These are phyloP conservation scores for Patellaria atrata DNA, from an alignment of 495 filamentous ascomycete genomes.

Conservation along the genomic window DNA sequence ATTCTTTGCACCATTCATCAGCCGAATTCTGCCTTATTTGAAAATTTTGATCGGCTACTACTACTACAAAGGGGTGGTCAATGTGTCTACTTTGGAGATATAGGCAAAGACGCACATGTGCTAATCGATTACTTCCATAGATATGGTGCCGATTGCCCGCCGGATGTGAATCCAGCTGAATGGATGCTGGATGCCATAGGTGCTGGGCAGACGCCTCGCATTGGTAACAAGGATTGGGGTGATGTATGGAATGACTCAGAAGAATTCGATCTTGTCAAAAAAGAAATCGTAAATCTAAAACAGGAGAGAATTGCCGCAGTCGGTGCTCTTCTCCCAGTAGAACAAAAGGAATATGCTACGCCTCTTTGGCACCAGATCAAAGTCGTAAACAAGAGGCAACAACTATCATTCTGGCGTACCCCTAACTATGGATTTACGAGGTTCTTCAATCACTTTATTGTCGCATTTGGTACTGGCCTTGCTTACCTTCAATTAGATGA, in stretches of 20 bases:
- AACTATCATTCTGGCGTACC: slow-evolving; percentile 56
- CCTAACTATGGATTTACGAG: slow-evolving; percentile 68
- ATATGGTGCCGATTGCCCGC: slow-evolving; percentile 40
- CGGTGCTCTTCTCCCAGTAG: slow-evolving; percentile 19
- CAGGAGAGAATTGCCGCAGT: slow-evolving; percentile 35
- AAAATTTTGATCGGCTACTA: slow-evolving; percentile 58
- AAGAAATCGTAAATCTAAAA: slow-evolving; percentile 54
- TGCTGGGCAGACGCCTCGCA: slow-evolving; percentile 55
- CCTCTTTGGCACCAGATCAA: slow-evolving; percentile 58
- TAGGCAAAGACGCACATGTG: slow-evolving; percentile 41
- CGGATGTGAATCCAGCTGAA: slow-evolving; percentile 64
- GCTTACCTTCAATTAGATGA: slow-evolving; percentile 56
- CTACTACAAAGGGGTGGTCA: slow-evolving; percentile 51
- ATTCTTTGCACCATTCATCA: slow-evolving; percentile 92
- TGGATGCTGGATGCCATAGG: slow-evolving; percentile 83
- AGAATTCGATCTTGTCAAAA: slow-evolving; percentile 53
- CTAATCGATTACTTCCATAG: slow-evolving; percentile 28
- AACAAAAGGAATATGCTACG: slow-evolving; percentile 58
- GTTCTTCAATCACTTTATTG: slow-evolving; percentile 59
- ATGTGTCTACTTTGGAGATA: slow-evolving; percentile 53
- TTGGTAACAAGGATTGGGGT: slow-evolving; percentile 64
- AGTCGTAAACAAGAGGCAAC: slow-evolving; percentile 47
- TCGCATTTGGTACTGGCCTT: slow-evolving; percentile 60
- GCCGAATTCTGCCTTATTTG: slow-evolving; percentile 71
- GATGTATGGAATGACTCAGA: slow-evolving; percentile 62